Evolutionary conservation across 2,329 filamentous ascomycete genomes (phyloP).

Genomic region (Phialocephala sp.): DNA sequence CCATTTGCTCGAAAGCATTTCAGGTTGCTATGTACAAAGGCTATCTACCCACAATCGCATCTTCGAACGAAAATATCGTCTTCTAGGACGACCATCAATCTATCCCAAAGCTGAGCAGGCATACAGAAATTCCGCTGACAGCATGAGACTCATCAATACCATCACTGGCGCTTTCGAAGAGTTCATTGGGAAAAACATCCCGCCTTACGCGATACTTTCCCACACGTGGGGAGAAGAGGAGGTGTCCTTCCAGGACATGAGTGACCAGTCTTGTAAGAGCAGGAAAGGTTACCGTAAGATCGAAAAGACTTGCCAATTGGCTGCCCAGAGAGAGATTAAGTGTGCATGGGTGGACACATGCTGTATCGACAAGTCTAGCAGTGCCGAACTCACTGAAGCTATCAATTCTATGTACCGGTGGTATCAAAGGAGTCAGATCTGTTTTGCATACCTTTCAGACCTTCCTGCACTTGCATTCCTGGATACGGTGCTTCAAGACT

Average conservation of each 20-base stretch:
- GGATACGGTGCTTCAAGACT: neutral
- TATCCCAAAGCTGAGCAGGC: no score
- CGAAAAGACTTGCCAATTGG: neutral
- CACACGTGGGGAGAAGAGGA: conserved; percentile 47
- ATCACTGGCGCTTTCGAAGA: conserved; percentile 45
- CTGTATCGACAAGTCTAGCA: neutral
- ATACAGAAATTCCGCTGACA: no score
- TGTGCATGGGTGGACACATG: conserved; percentile 27
- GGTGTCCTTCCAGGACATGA: conserved; percentile 42
- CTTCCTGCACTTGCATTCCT: neutral
- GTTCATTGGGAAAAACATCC: conserved; percentile 33
- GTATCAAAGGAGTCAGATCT: conserved; percentile 20
- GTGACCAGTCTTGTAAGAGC: neutral
- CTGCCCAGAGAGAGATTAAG: conserved; percentile 25
- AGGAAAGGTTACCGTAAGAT: neutral
- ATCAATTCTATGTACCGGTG: conserved; percentile 16
- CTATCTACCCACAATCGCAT: no score
- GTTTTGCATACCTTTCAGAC: conserved; percentile 28
- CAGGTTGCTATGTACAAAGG: no score
- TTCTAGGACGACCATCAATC: no score
- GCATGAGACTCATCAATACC: conserved; percentile 48
- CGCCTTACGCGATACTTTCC: conserved; percentile 48
- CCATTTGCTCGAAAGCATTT: no score
- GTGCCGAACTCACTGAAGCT: neutral
- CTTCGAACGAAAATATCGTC: no score